Percentiles rank a stretch among this genome's conserved stretches.
These are phyloP conservation scores for Diaporthe citri DNA, from an alignment of 2,329 filamentous ascomycete genomes.

Conservation along the genomic window DNA sequence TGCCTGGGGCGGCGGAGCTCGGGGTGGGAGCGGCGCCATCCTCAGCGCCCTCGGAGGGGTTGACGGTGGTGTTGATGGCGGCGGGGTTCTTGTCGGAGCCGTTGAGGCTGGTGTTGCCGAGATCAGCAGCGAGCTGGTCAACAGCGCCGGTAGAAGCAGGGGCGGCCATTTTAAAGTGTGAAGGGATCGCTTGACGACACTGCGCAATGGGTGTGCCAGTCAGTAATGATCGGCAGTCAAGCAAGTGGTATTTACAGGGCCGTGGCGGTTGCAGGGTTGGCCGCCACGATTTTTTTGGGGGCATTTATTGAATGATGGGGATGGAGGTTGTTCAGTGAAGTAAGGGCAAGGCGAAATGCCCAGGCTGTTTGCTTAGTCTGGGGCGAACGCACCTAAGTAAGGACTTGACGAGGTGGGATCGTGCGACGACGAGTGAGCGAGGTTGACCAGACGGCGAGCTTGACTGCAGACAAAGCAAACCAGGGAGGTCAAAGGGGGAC, in stretches of 20 bases:
- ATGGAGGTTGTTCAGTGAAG: background rate
- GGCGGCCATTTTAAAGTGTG: conserved; percentile 69
- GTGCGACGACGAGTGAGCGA: conserved; percentile 34
- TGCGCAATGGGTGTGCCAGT: conserved; percentile 42
- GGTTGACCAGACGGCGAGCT: conserved; percentile 29
- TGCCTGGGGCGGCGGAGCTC: conserved; percentile 78
- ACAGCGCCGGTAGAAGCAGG: conserved; percentile 71
- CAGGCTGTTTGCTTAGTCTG: background rate
- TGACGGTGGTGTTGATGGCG: conserved; percentile 79
- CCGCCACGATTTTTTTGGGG: background rate
- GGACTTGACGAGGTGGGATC: conserved; percentile 19
- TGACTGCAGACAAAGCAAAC: conserved; percentile 41
- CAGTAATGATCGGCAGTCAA: conserved; percentile 39
- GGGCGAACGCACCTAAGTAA: conserved; percentile 33
- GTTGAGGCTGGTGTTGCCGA: conserved; percentile 78
- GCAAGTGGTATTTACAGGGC: conserved; percentile 18
- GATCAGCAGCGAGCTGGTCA: conserved; percentile 85
- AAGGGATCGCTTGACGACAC: conserved; percentile 42
- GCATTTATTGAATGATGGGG: background rate
- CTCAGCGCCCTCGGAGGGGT: conserved; percentile 61
- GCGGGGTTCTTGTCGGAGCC: conserved; percentile 75
- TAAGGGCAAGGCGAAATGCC: background rate
- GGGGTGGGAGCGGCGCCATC: conserved; percentile 78
- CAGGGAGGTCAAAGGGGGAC: conserved; percentile 38
- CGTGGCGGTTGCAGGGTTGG: background rate